These are phyloP conservation scores for Fibroporia radiculosa DNA, from an alignment of 768 basidiomycete genomes.

Conservation along the genomic window DNA sequence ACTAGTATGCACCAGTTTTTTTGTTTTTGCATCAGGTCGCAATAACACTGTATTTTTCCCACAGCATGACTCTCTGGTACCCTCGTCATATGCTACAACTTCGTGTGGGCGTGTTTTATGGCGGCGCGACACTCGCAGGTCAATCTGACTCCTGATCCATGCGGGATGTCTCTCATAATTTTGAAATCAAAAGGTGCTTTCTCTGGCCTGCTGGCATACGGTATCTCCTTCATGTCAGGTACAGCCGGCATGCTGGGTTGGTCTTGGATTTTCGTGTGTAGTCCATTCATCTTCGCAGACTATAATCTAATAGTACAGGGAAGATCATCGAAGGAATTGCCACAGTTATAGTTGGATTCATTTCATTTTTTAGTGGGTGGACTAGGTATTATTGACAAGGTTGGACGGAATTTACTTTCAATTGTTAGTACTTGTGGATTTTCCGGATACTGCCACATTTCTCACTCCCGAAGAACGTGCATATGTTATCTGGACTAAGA, in stretches of 20 bases:
- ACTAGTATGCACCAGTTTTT: constrained; percentile 41
- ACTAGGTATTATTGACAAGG: not conserved
- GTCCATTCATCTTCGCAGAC: not conserved
- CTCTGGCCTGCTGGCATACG: constrained; percentile 27
- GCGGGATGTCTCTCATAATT: not conserved
- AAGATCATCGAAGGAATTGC: constrained; percentile 59
- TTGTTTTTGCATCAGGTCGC: not conserved
- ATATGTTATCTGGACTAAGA: constrained; percentile 48
- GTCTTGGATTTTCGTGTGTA: constrained; percentile 27
- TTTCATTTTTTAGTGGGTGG: constrained; percentile 42
- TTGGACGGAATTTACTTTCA: not conserved
- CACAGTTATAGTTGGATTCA: constrained; percentile 47
- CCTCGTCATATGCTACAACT: constrained; percentile 22
- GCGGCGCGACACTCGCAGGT: constrained; percentile 20
- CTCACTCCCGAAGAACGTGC: constrained; percentile 53
- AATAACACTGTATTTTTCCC: not conserved
- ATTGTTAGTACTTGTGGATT: constrained; percentile 49
- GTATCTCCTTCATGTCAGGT: constrained; percentile 28
- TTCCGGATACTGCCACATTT: constrained; percentile 50
- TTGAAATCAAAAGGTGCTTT: constrained; percentile 13
- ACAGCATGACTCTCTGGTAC: constrained; percentile 21
- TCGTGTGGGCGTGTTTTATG: constrained; percentile 22
- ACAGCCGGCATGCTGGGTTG: constrained; percentile 21
- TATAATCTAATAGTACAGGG: not conserved
- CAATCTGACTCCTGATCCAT: not conserved